phyloP scores from a whole-genome alignment of 768 basidiomycete species.

The Dacryopinax primogenitus region DNA sequence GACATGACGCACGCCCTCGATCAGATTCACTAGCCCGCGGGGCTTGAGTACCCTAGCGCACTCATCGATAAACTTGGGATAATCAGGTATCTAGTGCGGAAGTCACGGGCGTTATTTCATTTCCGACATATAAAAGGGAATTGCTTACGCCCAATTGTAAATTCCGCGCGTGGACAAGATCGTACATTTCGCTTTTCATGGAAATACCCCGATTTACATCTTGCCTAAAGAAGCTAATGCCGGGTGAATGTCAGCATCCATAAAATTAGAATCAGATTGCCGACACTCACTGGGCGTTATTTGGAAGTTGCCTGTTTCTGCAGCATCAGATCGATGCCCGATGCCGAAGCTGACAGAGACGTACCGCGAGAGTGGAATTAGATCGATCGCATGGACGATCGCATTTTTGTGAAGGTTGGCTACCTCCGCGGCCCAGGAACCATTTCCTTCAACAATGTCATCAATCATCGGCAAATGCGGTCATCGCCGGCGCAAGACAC shows the following conservation, averaged over 20 bases:
- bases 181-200: not conserved
- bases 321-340: not conserved
- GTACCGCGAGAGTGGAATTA: not conserved
- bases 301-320: not conserved
- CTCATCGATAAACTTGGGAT: not conserved
- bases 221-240: not conserved
- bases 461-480: not conserved
- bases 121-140: not conserved
- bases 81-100: not conserved
- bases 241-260: not conserved
- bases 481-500: not conserved
- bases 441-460: not conserved
- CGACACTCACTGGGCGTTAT: not conserved
- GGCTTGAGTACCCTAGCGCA: not conserved
- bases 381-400: not conserved
- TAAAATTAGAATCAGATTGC: not conserved
- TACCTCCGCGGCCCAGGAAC: not conserved
- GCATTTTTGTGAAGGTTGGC: not conserved
- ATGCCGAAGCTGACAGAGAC: not conserved
- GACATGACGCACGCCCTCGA: constrained; percentile 2
- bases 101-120: not conserved
- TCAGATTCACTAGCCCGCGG: not conserved
- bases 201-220: not conserved
- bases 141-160: not conserved
- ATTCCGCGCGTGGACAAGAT: not conserved